These are phyloP conservation scores for Breynia disticha DNA, from an alignment of 441 rosid species.

Conservation along the genomic window DNA sequence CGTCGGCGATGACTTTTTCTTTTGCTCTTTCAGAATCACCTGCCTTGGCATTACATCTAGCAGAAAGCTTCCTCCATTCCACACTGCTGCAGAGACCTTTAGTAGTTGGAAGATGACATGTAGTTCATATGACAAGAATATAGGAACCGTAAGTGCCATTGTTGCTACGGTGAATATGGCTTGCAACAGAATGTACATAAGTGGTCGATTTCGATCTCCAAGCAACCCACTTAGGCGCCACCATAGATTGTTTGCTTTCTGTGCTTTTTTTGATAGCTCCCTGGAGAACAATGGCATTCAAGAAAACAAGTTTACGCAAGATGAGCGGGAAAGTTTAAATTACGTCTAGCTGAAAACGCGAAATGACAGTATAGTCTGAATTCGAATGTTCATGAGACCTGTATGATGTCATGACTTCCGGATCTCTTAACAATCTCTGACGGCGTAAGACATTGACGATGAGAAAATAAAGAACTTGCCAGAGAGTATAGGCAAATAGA, in stretches of 20 bases:
- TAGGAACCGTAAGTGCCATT: slow-evolving; percentile 83
- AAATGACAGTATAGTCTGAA: neutral
- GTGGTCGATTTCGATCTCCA: slow-evolving; percentile 68
- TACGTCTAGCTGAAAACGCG: neutral
- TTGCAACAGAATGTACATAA: slow-evolving; percentile 74
- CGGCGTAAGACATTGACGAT: slow-evolving; percentile 84
- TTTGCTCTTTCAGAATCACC: slow-evolving; percentile 77
- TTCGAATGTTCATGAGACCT: too few relatives aligned
- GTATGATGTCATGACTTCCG: slow-evolving; percentile 98
- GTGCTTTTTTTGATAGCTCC: slow-evolving; percentile 83
- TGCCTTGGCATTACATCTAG: slow-evolving; percentile 86
- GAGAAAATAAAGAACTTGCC: slow-evolving; percentile 87
- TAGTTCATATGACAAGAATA: slow-evolving; percentile 66
- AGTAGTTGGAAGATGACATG: slow-evolving; percentile 68
- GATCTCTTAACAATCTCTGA: slow-evolving; percentile 86
- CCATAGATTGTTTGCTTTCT: slow-evolving; percentile 77
- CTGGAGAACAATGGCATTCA: slow-evolving; percentile 30
- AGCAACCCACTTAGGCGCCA: slow-evolving; percentile 80
- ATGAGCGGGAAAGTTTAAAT: neutral
- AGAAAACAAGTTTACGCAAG: neutral
- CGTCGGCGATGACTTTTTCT: slow-evolving; percentile 17
- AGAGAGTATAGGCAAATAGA: slow-evolving; percentile 65
- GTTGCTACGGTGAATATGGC: slow-evolving; percentile 82
- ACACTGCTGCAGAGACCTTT: slow-evolving; percentile 75
- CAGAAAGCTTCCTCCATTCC: slow-evolving; percentile 92